Evolutionary conservation across 2,329 filamentous ascomycete genomes (phyloP).

Genomic region (Metarhizium brunneum): DNA sequence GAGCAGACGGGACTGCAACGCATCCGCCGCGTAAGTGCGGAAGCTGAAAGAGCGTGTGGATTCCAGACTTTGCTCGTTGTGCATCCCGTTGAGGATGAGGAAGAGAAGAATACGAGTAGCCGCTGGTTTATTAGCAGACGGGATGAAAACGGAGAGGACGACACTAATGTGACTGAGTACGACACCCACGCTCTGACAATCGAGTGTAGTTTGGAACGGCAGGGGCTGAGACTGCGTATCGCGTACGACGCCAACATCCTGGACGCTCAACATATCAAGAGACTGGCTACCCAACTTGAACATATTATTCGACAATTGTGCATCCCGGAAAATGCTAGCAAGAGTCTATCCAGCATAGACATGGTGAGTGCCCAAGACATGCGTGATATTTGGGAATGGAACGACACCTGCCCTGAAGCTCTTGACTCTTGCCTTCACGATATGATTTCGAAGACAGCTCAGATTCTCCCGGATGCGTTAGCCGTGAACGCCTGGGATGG

Average conservation of each 20-base stretch:
- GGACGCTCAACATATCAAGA: neutral
- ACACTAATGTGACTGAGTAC: constrained; percentile 4
- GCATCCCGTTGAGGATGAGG: constrained; percentile 7
- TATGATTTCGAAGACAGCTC: neutral
- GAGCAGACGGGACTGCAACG: constrained; percentile 11
- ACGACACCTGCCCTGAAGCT: neutral
- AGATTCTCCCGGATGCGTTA: constrained; percentile 1
- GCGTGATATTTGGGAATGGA: constrained; percentile 8
- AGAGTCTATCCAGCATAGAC: neutral
- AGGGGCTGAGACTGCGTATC: neutral
- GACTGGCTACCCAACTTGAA: neutral
- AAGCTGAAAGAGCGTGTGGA: constrained; percentile 2
- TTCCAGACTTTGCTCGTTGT: constrained; percentile 11
- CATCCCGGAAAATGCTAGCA: neutral
- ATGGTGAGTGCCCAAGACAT: constrained; percentile 2
- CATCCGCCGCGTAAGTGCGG: constrained; percentile 7
- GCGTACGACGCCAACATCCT: constrained; percentile 1
- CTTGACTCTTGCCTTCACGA: constrained; percentile 4
- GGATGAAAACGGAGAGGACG: constrained; percentile 1
- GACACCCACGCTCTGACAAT: constrained; percentile 1
- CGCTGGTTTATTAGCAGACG: neutral
- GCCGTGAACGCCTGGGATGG: constrained; percentile 23
- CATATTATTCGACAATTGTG: constrained; percentile 3
- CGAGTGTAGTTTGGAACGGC: neutral
- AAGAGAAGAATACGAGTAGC: neutral